Evolutionary conservation across 2,329 filamentous ascomycete genomes (phyloP).

Genomic region (Claviceps africana): DNA sequence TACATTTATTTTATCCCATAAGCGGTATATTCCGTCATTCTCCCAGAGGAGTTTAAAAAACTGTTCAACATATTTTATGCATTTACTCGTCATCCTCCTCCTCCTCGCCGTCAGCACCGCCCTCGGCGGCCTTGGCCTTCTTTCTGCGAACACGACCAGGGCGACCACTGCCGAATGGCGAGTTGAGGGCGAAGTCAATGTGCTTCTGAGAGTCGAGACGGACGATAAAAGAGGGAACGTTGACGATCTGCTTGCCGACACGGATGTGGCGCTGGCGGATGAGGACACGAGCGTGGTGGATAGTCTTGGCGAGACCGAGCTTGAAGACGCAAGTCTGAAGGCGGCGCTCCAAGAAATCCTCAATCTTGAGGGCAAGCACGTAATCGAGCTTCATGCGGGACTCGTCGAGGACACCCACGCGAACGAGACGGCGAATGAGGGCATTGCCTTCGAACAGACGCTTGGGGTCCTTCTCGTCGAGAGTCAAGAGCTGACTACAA

Average conservation of each 20-base stretch:
- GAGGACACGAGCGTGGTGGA: conserved; percentile 99
- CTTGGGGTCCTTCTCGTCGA: conserved; percentile 99
- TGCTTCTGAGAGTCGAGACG: conserved; percentile 99
- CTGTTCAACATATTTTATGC: conserved; percentile 18
- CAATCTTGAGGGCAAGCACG: conserved; percentile 96
- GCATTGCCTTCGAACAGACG: conserved; percentile 99
- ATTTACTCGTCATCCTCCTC: conserved; percentile 72
- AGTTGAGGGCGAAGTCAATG: conserved; percentile 97
- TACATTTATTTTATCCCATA: conserved; percentile 24
- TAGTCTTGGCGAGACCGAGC: conserved; percentile 98
- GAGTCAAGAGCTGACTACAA: conserved; percentile 90
- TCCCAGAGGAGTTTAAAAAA: conserved; percentile 16
- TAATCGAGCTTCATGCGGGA: conserved; percentile 99
- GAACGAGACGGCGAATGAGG: conserved; percentile 98
- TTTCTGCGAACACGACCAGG: conserved; percentile 97
- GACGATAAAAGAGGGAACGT: conserved; percentile 98
- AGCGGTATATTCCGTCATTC: conserved; percentile 20
- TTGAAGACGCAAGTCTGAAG: conserved; percentile 99
- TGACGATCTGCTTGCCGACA: conserved; percentile 99
- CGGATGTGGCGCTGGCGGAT: conserved; percentile 99
- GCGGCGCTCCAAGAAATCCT: conserved; percentile 99
- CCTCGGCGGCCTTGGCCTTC: conserved; percentile 96
- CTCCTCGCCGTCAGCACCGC: conserved; percentile 63
- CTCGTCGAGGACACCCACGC: conserved; percentile 99
- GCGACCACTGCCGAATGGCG: conserved; percentile 93